phyloP scores from a whole-genome alignment of 1,284 basidiomycete species.

The Ceratobasidium sp. region DNA sequence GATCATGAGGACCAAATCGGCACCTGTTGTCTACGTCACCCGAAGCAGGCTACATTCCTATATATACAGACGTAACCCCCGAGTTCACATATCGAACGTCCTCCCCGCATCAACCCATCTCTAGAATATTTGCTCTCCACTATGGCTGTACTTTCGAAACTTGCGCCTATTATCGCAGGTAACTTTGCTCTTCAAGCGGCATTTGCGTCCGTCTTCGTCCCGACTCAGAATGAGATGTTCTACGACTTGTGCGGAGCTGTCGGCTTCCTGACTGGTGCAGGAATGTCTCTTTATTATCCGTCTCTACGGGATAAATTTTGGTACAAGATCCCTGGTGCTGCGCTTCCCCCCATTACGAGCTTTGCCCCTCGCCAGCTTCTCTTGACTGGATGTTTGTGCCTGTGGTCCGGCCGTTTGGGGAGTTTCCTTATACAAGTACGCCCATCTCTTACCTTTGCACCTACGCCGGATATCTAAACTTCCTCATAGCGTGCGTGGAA shows the following conservation, averaged over 20 bases:
- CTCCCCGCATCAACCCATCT: too few species aligned
- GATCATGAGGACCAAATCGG: too few species aligned
- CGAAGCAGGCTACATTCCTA: too few species aligned
- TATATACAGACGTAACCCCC: too few species aligned
- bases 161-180: slow-evolving; percentile 37
- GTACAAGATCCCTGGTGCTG: slow-evolving; percentile 31
- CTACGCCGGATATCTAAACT: neutral
- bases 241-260: slow-evolving; percentile 46
- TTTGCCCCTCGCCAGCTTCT: slow-evolving; percentile 47
- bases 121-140: neutral
- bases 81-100: too few species aligned
- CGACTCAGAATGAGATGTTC: slow-evolving; percentile 43
- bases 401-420: slow-evolving; percentile 46
- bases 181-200: slow-evolving; percentile 44
- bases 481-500: slow-evolving; percentile 41
- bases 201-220: slow-evolving; percentile 46
- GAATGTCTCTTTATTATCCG: slow-evolving; percentile 45
- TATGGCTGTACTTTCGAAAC: slow-evolving; percentile 44
- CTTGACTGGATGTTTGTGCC: slow-evolving; percentile 43
- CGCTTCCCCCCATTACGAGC: slow-evolving; percentile 20
- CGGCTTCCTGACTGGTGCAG: slow-evolving; percentile 46
- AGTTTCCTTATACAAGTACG: slow-evolving; percentile 41
- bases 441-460: neutral
- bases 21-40: too few species aligned
- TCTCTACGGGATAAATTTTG: slow-evolving; percentile 34